Percentiles rank a stretch among this genome's conserved stretches.
These are phyloP conservation scores for Metschnikowia baotianmanensis DNA, from an alignment of 805 yeast genomes.

Conservation along the genomic window DNA sequence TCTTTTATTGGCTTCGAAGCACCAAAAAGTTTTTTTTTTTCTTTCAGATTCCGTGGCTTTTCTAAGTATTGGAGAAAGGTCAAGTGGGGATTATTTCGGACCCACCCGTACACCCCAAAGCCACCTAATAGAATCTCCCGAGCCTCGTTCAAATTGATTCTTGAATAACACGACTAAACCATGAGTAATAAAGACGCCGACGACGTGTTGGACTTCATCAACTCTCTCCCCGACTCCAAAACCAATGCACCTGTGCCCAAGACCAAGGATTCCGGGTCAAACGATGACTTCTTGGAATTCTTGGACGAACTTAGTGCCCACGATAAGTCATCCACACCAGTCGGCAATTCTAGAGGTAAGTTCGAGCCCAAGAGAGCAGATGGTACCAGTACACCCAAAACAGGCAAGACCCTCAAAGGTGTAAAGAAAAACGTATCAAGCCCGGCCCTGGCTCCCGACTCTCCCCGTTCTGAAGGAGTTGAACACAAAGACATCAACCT, in stretches of 20 bases:
- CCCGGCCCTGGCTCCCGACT: too few species aligned
- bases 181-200: constrained; percentile 47
- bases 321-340: constrained; percentile 34
- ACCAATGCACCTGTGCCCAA: constrained; percentile 12
- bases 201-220: constrained; percentile 77
- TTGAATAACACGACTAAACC: too few species aligned
- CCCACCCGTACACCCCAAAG: background rate
- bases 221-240: constrained; percentile 67
- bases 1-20: too few species aligned
- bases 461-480: too few species aligned
- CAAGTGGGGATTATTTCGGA: too few species aligned
- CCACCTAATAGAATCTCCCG: background rate
- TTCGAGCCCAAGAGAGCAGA: constrained; percentile 34
- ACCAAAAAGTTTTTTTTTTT: too few species aligned
- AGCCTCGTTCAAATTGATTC: background rate
- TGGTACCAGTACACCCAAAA: background rate
- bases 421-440: too few species aligned
- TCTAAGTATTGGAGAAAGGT: too few species aligned
- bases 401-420: background rate
- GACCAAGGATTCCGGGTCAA: constrained; percentile 34
- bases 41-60: too few species aligned
- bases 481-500: background rate
- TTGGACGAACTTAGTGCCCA: constrained; percentile 70
- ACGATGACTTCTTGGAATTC: constrained; percentile 53
- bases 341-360: constrained; percentile 22